These are phyloP conservation scores for Linderina pennispora DNA, from an alignment of 192 early-diverging fungal genomes.

Conservation along the genomic window DNA sequence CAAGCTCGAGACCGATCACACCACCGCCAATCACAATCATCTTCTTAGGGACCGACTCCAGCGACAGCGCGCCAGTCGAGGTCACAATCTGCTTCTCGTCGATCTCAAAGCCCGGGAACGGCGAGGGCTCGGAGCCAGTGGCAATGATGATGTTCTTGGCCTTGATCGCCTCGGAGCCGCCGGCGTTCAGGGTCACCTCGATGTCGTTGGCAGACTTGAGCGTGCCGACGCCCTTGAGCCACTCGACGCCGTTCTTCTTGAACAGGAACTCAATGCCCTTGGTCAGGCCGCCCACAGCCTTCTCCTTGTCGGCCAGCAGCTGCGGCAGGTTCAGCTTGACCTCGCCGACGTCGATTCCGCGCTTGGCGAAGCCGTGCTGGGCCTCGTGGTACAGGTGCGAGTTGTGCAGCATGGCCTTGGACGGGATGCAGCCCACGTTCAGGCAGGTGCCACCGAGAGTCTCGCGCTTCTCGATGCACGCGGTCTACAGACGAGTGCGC, in stretches of 20 bases:
- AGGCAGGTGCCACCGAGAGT: constrained; percentile 96
- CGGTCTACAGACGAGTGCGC: constrained; percentile 74
- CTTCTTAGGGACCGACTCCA: constrained; percentile 93
- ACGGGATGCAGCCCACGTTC: constrained; percentile 99
- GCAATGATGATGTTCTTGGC: constrained; percentile 98
- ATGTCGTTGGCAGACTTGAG: constrained; percentile 76
- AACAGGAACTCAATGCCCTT: constrained; percentile 90
- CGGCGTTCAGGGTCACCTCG: constrained; percentile 74
- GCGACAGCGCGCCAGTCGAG: constrained; percentile 95
- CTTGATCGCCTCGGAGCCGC: constrained; percentile 62
- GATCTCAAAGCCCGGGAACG: constrained; percentile 90
- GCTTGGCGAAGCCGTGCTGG: constrained; percentile 82
- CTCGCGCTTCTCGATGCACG: constrained; percentile 94
- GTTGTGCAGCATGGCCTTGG: constrained; percentile 98
- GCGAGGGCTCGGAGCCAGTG: constrained; percentile 91
- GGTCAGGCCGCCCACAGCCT: constrained; percentile 81
- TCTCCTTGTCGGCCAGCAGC: constrained; percentile 91
- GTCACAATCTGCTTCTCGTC: constrained; percentile 96
- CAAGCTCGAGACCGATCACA: constrained; percentile 98
- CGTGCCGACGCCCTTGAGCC: constrained; percentile 87
- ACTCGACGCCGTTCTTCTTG: constrained; percentile 98
- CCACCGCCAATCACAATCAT: constrained; percentile 99
- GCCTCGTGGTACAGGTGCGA: constrained; percentile 95
- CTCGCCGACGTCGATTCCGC: constrained; percentile 87
- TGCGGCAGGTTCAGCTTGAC: constrained; percentile 78